These are phyloP conservation scores for Nepenthes mirabilis DNA, from an alignment of 148 eudicot genomes.

Conservation along the genomic window DNA sequence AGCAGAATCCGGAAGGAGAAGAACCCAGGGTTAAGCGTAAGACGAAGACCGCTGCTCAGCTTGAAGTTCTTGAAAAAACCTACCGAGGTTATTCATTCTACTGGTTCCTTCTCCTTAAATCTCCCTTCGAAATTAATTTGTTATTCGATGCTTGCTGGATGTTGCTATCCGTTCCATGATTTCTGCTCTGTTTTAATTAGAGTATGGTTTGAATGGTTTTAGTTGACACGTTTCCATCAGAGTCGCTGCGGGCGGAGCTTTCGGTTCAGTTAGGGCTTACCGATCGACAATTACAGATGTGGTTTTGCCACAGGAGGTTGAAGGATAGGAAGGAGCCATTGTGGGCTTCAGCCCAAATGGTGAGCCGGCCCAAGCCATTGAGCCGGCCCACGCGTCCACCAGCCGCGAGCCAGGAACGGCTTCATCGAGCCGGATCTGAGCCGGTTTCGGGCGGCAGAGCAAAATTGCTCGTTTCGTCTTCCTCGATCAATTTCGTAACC, in stretches of 20 bases:
- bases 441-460: too few relatives aligned
- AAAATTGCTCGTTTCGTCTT: too few relatives aligned
- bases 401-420: too few relatives aligned
- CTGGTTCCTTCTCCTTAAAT: not conserved
- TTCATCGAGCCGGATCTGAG: too few relatives aligned
- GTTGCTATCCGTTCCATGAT: constrained; percentile 3
- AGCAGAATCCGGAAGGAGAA: constrained; percentile 30
- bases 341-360: too few relatives aligned
- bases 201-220: not conserved
- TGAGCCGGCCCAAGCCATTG: too few relatives aligned
- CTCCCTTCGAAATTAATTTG: constrained; percentile 3
- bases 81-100: constrained; percentile 37
- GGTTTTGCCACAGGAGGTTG: constrained; percentile 88
- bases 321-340: constrained; percentile 59
- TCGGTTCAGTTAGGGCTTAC: constrained; percentile 59
- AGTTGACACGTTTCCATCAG: constrained; percentile 74
- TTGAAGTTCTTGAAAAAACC: constrained; percentile 65
- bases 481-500: too few relatives aligned
- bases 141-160: constrained; percentile 6
- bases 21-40: constrained; percentile 66
- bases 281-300: constrained; percentile 93
- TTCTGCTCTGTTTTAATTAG: constrained; percentile 5
- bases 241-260: constrained; percentile 62
- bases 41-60: constrained; percentile 80
- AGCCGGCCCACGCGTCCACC: too few relatives aligned